Conservation (phyloP, 768 basidiomycete species). For the Psilocybe subaeruginosa region DNA sequence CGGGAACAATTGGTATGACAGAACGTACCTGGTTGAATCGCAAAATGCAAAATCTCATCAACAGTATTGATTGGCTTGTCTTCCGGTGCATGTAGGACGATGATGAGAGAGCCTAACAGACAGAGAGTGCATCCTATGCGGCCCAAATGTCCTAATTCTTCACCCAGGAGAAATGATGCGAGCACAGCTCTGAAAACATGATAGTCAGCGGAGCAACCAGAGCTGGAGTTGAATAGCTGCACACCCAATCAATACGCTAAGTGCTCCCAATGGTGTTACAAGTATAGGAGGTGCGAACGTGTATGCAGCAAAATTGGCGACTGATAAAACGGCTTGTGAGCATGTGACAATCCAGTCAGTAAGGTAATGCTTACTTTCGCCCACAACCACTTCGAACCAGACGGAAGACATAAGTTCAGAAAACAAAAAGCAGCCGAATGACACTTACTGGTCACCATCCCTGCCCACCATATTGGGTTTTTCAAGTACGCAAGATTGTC, state of each 20-base stretch:
- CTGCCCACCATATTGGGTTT: slow-evolving; percentile 98
- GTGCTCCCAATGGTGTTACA: slow-evolving; percentile 96
- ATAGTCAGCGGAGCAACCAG: slow-evolving; percentile 4
- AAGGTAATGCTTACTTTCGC: slow-evolving; percentile 67
- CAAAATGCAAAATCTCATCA: slow-evolving; percentile 90
- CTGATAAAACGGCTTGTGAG: slow-evolving; percentile 33
- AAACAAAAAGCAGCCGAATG: slow-evolving; percentile 2
- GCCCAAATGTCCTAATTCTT: slow-evolving; percentile 93
- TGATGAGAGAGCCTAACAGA: slow-evolving; percentile 87
- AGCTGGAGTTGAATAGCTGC: slow-evolving; percentile 25
- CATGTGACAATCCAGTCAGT: neutral
- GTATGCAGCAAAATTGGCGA: slow-evolving; percentile 94
- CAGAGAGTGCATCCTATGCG: slow-evolving; percentile 85
- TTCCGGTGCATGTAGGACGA: slow-evolving; percentile 95
- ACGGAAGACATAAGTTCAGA: slow-evolving; percentile 4
- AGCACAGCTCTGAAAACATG: slow-evolving; percentile 75
- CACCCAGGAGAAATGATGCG: slow-evolving; percentile 90
- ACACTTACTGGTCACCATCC: slow-evolving; percentile 85
- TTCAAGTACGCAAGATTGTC: slow-evolving; percentile 86
- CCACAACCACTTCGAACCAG: slow-evolving; percentile 72
- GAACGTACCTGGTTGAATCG: slow-evolving; percentile 84
- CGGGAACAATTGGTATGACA: neutral
- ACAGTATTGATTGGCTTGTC: slow-evolving; percentile 94
- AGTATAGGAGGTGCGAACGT: slow-evolving; percentile 97
- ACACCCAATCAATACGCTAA: slow-evolving; percentile 95